Evolutionary conservation across 495 filamentous ascomycete species (phyloP), one percentile per base, ranked within the genome.

Genomic region (Penicillium mononematosum): DNA sequence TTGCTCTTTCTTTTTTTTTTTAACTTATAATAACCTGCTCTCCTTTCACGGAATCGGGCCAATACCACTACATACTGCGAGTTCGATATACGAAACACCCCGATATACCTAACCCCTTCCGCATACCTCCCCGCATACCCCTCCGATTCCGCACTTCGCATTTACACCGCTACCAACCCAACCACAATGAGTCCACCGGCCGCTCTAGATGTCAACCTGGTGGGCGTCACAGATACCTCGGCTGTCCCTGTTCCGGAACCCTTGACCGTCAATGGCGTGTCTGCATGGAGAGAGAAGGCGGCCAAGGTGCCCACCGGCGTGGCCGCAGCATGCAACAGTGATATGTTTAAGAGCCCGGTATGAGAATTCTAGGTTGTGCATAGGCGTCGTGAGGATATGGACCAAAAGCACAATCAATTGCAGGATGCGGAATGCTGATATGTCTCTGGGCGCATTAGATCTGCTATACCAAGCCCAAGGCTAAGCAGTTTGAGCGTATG

Each of bases 401-500:
- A 11, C 16, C 45, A 25, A 12, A 27, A 24, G n/a, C 42, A 14
- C 31, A 34, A 12, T 25, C 36, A 29, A 51, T 29, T 31, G 12
- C 19, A 44, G 5, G 24, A 16, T 41, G 36, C 43, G 50, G 56
- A 62, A 27, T 19, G 29, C 43, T 55, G 20, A 55, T 55, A 14
- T 39, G 5, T 54, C n/a, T 25, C 38, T 43, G 36, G 38, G 24
- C 3, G 31, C n/a, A 17, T 16, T 65, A 80, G 77, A 68, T 66
- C 48, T 77, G 81, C 50, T 75, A 77, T 39, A 82, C 84, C 44
- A 95, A 92, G 69, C 88, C 88, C 0, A 85, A 84, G 66, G 88
- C 93, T 2, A 92, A 88, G 73, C 75, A 87, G 61, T 96, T 89
- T 86, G 89, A 96, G 68, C 83, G 90, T 93, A 74, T 80, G 87